These are phyloP conservation scores for Russula virescens DNA, from an alignment of 768 basidiomycete genomes.

Conservation along the genomic window DNA sequence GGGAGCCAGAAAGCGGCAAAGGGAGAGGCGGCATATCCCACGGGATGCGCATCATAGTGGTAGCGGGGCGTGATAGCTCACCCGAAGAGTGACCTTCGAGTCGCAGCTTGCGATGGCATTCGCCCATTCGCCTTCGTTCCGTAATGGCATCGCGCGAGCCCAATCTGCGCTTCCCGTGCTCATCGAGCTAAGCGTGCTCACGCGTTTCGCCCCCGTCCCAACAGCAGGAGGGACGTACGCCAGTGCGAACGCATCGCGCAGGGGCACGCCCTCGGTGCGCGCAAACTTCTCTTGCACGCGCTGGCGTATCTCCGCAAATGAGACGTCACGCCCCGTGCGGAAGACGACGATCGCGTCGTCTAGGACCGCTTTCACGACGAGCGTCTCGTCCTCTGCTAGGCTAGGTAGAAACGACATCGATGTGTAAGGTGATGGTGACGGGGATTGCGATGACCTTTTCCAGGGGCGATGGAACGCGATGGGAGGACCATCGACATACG, in stretches of 20 bases:
- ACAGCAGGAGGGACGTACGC: conserved; percentile 44
- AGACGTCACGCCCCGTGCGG: conserved; percentile 42
- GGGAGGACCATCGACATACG: not conserved
- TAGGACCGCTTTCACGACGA: conserved; percentile 62
- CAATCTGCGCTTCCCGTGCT: conserved; percentile 19
- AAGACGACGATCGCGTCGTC: conserved; percentile 59
- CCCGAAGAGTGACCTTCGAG: conserved; percentile 16
- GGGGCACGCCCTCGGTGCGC: conserved; percentile 50
- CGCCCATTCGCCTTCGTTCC: conserved; percentile 14
- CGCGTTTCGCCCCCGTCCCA: conserved; percentile 4
- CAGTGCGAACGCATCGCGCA: conserved; percentile 51
- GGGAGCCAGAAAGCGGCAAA: no score
- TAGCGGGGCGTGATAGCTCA: not conserved
- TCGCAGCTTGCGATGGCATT: conserved; percentile 13
- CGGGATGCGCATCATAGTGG: not conserved
- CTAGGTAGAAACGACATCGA: conserved; percentile 2
- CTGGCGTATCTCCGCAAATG: conserved; percentile 49
- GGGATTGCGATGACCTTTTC: not conserved
- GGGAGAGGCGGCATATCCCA: no score
- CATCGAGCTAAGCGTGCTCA: conserved; percentile 9
- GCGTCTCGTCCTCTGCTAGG: conserved; percentile 20
- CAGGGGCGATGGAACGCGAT: not conserved
- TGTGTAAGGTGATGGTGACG: conserved; percentile 21
- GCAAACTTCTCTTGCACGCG: conserved; percentile 62
- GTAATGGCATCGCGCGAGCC: conserved; percentile 7